A percentile compares a stretch with the other conserved stretches of the same genome.
These are phyloP conservation scores for Hypoxylon rubiginosum DNA, from an alignment of 2,329 filamentous ascomycete genomes.

Conservation along the genomic window DNA sequence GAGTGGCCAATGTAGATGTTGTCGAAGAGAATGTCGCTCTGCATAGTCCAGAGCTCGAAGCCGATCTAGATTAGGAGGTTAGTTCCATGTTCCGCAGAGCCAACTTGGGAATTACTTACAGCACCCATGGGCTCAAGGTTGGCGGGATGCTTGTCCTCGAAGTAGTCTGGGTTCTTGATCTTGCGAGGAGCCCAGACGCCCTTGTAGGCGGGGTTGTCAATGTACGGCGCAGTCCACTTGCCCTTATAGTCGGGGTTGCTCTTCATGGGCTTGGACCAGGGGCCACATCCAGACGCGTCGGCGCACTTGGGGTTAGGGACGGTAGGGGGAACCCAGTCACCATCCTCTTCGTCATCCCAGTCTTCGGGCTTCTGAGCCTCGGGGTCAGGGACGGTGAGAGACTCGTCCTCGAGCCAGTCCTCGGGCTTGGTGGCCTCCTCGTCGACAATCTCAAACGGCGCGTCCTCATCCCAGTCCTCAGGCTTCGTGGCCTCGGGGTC, in stretches of 20 bases:
- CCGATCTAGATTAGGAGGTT: conserved; percentile 75
- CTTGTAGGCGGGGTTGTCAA: conserved; percentile 99
- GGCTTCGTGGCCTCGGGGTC: conserved; percentile 97
- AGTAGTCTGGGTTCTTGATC: conserved; percentile 97
- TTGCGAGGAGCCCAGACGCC: conserved; percentile 93
- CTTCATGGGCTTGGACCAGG: conserved; percentile 91
- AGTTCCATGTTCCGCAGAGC: conserved; percentile 22
- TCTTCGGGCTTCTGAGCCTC: conserved; percentile 98
- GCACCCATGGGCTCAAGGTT: conserved; percentile 99
- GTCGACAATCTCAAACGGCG: conserved; percentile 95
- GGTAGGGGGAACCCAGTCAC: conserved; percentile 92
- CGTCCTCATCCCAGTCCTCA: conserved; percentile 99
- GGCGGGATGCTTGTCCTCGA: conserved; percentile 94
- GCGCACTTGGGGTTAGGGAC: conserved; percentile 96
- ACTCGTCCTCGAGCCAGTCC: conserved; percentile 96
- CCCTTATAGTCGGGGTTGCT: conserved; percentile 98
- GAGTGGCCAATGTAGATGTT: conserved; percentile 99
- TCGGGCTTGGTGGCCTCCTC: conserved; percentile 91
- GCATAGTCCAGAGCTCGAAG: conserved; percentile 99
- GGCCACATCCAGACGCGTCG: conserved; percentile 92
- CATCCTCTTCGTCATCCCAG: conserved; percentile 99
- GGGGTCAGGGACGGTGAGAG: conserved; percentile 85
- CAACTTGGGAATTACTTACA: conserved; percentile 68
- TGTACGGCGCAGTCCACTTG: conserved; percentile 93
- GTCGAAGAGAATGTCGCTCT: conserved; percentile 98